Conservation (phyloP, 2,329 filamentous ascomycete species). For the Alternaria sp. region DNA sequence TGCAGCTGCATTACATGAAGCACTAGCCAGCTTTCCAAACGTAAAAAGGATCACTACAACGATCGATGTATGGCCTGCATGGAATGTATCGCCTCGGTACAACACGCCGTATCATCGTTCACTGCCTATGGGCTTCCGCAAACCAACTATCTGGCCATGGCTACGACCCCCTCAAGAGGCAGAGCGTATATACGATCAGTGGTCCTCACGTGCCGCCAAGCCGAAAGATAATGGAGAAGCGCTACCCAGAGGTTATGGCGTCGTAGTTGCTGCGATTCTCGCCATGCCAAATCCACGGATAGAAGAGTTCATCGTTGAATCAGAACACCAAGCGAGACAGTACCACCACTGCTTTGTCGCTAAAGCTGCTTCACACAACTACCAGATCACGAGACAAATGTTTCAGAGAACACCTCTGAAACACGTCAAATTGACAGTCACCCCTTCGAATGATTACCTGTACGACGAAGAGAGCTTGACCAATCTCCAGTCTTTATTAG, state of each 20-base stretch:
- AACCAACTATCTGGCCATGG: slow-evolving; percentile 44
- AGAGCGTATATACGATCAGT: background rate
- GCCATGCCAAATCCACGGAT: slow-evolving; percentile 32
- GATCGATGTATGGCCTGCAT: slow-evolving; percentile 48
- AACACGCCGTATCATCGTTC: slow-evolving; percentile 53
- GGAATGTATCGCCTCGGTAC: slow-evolving; percentile 47
- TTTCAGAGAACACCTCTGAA: slow-evolving; percentile 10
- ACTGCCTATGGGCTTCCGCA: slow-evolving; percentile 50
- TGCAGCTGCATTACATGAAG: slow-evolving; percentile 41
- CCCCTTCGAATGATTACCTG: background rate
- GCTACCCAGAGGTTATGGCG: slow-evolving; percentile 39
- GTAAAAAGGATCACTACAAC: slow-evolving; percentile 50
- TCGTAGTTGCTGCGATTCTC: slow-evolving; percentile 33
- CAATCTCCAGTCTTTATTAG: slow-evolving; percentile 1
- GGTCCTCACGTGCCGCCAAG: background rate
- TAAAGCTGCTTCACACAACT: slow-evolving; percentile 1
- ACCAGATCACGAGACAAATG: slow-evolving; percentile 12
- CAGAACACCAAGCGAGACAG: slow-evolving; percentile 11
- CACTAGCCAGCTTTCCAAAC: slow-evolving; percentile 43
- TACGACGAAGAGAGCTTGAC: background rate
- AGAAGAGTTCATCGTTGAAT: slow-evolving; percentile 47
- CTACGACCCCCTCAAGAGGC: background rate
- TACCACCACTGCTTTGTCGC: slow-evolving; percentile 10
- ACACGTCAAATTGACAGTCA: slow-evolving; percentile 12
- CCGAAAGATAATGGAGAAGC: background rate